These are phyloP conservation scores for Calonectria hongkongensis DNA, from an alignment of 2,329 filamentous ascomycete species.

Conservation along the genomic window DNA sequence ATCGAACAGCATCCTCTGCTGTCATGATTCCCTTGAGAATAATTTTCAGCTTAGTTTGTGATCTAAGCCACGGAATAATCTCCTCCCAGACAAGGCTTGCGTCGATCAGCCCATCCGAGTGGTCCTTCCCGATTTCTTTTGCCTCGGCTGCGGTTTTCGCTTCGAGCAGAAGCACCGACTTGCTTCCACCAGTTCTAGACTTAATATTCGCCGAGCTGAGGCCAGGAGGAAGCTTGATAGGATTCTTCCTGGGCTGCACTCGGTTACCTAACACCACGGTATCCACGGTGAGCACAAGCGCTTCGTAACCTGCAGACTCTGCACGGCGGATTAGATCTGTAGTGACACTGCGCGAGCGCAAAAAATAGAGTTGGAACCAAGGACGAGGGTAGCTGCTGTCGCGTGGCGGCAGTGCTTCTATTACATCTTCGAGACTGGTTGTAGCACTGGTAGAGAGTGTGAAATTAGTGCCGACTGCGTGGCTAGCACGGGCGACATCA, in stretches of 20 bases:
- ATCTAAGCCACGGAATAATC: slow-evolving; percentile 48
- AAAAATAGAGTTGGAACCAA: slow-evolving; percentile 49
- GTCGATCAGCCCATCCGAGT: slow-evolving; percentile 43
- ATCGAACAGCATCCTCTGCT: slow-evolving; percentile 21
- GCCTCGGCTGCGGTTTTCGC: slow-evolving; percentile 48
- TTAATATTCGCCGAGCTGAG: slow-evolving; percentile 51
- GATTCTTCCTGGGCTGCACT: slow-evolving; percentile 54
- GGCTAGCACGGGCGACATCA: slow-evolving; percentile 53
- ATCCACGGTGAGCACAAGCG: slow-evolving; percentile 55
- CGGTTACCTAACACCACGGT: slow-evolving; percentile 57
- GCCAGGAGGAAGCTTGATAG: slow-evolving; percentile 46
- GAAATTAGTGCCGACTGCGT: slow-evolving; percentile 50
- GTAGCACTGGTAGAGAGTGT: slow-evolving; percentile 55
- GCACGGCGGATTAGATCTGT: slow-evolving; percentile 53
- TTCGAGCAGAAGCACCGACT: slow-evolving; percentile 41
- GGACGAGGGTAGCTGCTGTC: slow-evolving; percentile 39
- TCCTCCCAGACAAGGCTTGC: slow-evolving; percentile 50
- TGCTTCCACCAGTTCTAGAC: slow-evolving; percentile 7
- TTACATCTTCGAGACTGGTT: slow-evolving; percentile 55
- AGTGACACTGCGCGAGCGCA: slow-evolving; percentile 36
- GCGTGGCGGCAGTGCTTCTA: slow-evolving; percentile 35
- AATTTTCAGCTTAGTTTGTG: slow-evolving; percentile 51
- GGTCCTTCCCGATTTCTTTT: slow-evolving; percentile 34
- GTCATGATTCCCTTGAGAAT: slow-evolving; percentile 43
- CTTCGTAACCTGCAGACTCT: slow-evolving; percentile 55